Percentiles rank a stretch among this genome's conserved stretches.
These are phyloP conservation scores for Quercus berberidifolia DNA, from an alignment of 306 rosid genomes.

Conservation along the genomic window DNA sequence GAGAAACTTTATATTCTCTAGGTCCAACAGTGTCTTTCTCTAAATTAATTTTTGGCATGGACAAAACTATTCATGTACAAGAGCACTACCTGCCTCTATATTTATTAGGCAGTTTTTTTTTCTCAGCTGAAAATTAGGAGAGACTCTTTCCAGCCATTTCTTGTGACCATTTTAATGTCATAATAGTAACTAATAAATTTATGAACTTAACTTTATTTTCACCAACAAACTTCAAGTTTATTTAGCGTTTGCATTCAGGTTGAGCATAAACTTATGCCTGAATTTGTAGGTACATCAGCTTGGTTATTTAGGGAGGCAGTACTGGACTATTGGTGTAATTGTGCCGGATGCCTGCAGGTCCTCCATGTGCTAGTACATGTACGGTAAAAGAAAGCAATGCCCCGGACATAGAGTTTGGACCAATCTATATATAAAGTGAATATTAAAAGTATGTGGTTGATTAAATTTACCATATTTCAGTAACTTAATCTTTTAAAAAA, in stretches of 20 bases:
- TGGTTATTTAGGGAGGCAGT: too few relatives aligned
- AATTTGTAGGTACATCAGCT: too few relatives aligned
- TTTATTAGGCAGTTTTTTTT: background rate
- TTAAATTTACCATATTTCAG: too few relatives aligned
- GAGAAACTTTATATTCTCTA: background rate
- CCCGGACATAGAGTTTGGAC: background rate
- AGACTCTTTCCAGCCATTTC: background rate
- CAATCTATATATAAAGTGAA: too few relatives aligned
- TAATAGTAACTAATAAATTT: background rate
- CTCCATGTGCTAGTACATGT: background rate
- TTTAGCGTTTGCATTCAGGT: too few relatives aligned
- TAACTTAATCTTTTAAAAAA: too few relatives aligned
- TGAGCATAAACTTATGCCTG: too few relatives aligned
- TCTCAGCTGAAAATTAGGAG: background rate
- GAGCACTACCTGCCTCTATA: background rate
- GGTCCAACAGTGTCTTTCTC: background rate
- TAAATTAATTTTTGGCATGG: background rate
- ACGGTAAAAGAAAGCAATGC: background rate
- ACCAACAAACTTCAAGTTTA: too few relatives aligned
- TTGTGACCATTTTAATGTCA: background rate
- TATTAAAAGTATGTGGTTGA: rapidly evolving
- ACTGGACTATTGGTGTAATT: background rate
- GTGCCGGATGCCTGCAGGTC: background rate
- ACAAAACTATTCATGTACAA: background rate
- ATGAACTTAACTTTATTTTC: too few relatives aligned